phyloP scores from a whole-genome alignment of 257 asterid species.

The Lantana camara region DNA sequence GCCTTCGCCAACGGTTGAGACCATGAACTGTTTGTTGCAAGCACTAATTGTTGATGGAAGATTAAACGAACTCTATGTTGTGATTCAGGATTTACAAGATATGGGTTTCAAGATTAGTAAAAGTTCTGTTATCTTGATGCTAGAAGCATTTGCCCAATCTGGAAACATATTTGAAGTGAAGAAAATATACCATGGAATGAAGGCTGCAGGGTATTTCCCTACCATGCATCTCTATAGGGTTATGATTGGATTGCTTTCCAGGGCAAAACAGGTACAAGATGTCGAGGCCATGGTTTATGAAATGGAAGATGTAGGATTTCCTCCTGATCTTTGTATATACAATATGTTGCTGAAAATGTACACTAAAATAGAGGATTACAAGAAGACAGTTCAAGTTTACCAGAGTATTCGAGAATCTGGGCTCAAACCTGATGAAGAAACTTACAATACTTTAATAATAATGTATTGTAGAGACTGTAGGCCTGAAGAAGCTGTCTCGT shows the following conservation, averaged over 20 bases:
- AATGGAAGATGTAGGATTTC: conserved; percentile 84
- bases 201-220: conserved; percentile 91
- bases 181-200: conserved; percentile 89
- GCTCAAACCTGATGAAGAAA: conserved; percentile 76
- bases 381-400: conserved; percentile 72
- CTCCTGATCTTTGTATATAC: conserved; percentile 72
- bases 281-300: conserved; percentile 86
- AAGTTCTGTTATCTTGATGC: conserved; percentile 82
- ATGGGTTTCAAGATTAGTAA: conserved; percentile 95
- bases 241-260: conserved; percentile 74
- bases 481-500: conserved; percentile 71
- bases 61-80: conserved; percentile 84
- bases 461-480: conserved; percentile 94
- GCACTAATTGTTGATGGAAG: conserved; percentile 83
- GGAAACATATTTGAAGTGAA: conserved; percentile 83
- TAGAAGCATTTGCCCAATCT: conserved; percentile 88
- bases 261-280: conserved; percentile 77
- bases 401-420: conserved; percentile 73
- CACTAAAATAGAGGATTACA: conserved; percentile 75
- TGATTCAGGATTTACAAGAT: conserved; percentile 92
- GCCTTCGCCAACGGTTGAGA: conserved; percentile 85
- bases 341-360: conserved; percentile 74
- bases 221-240: conserved; percentile 95
- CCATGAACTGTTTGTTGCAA: conserved; percentile 76
- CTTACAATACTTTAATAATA: conserved; percentile 72